These are phyloP conservation scores for Hypomyces rosellus DNA, from an alignment of 2,329 filamentous ascomycete genomes.

Conservation along the genomic window DNA sequence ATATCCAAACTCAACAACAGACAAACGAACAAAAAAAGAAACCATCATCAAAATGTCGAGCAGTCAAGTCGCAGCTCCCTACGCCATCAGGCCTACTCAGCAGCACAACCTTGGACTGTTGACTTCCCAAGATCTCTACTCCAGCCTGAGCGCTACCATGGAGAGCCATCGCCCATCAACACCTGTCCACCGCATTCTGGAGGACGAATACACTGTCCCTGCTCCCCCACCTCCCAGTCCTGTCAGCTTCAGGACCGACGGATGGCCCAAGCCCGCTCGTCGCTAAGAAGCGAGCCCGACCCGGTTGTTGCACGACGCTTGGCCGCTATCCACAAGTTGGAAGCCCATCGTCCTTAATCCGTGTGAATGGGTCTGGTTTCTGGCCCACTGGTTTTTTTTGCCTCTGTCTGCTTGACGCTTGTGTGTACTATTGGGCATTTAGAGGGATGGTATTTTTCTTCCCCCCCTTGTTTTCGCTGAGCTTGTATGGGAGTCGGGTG, in stretches of 20 bases:
- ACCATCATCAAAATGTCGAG: constrained; percentile 26
- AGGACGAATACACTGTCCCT: constrained; percentile 58
- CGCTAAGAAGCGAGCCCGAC: constrained; percentile 17
- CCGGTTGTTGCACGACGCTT: constrained; percentile 5
- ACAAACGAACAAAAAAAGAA: neutral
- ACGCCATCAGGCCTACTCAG: constrained; percentile 42
- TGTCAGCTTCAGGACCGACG: constrained; percentile 53
- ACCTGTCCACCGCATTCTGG: constrained; percentile 45
- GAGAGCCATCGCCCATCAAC: constrained; percentile 35
- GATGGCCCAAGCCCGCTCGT: constrained; percentile 40
- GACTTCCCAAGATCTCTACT: constrained; percentile 45
- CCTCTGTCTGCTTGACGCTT: neutral
- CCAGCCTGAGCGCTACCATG: constrained; percentile 47
- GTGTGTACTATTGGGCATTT: constrained; percentile 8
- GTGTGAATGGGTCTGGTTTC: neutral
- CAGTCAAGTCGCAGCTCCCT: constrained; percentile 35
- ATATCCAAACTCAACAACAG: neutral
- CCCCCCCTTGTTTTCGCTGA: neutral
- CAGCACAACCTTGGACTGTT: constrained; percentile 33
- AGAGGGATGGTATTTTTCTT: constrained; percentile 7
- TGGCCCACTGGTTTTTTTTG: neutral
- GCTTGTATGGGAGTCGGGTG: constrained; percentile 8
- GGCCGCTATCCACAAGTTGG: neutral
- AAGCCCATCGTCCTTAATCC: neutral
- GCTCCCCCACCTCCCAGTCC: constrained; percentile 59